Percentiles rank a stretch among this genome's conserved stretches.
These are phyloP conservation scores for Scenedesmus sp. DNA, from an alignment of 163 green algal genomes.

Conservation along the genomic window DNA sequence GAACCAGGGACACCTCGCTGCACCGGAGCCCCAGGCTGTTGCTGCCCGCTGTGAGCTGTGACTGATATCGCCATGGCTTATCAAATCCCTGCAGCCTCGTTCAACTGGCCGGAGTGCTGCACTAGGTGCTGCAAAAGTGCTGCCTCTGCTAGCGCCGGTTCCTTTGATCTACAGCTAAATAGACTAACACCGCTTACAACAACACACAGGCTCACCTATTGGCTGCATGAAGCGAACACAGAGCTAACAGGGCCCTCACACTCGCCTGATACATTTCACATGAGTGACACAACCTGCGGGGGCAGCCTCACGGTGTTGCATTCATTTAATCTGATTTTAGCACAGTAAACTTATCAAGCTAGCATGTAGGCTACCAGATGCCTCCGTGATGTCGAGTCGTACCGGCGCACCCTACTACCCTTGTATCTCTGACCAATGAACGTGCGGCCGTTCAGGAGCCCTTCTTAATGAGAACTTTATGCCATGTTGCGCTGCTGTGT, in stretches of 20 bases:
- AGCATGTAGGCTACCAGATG: too few relatives aligned
- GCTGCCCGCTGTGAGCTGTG: background rate
- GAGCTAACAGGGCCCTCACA: background rate
- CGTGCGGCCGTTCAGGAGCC: too few relatives aligned
- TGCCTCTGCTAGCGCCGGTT: background rate
- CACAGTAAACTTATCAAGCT: too few relatives aligned
- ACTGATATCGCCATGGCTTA: background rate
- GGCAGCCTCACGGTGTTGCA: background rate
- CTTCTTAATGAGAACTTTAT: too few relatives aligned
- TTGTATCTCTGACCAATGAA: too few relatives aligned
- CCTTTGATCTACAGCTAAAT: background rate
- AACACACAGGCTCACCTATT: background rate
- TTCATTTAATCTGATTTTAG: too few relatives aligned
- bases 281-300: background rate
- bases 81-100: background rate
- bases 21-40: background rate
- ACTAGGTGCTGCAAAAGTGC: constrained; percentile 11
- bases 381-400: too few relatives aligned
- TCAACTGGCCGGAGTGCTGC: background rate
- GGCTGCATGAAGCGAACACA: background rate
- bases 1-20: background rate
- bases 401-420: too few relatives aligned
- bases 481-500: too few relatives aligned
- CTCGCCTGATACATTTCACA: background rate
- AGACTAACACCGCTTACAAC: background rate